Conservation (phyloP, 805 yeast species). For the Metschnikowia aberdeeniae region DNA sequence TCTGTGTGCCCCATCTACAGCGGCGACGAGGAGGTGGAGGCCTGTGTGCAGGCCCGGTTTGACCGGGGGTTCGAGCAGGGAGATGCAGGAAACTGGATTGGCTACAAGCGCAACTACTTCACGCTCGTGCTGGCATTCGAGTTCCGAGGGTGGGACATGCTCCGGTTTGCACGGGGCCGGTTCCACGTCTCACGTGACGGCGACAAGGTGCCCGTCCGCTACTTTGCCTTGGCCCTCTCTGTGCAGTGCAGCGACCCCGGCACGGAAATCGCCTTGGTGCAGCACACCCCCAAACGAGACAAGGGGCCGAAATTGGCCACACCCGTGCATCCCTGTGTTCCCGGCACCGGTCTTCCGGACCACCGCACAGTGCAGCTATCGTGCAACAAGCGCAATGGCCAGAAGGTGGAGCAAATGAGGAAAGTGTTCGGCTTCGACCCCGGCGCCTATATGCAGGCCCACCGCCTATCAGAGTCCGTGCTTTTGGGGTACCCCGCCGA, state of each 20-base stretch:
- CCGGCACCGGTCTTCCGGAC: slow-evolving; percentile 51
- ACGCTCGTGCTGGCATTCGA: slow-evolving; percentile 55
- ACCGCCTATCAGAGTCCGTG: not conserved
- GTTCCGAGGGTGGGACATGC: slow-evolving; percentile 18
- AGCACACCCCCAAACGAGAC: slow-evolving; percentile 72
- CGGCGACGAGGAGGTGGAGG: slow-evolving; percentile 1
- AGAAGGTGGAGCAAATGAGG: slow-evolving; percentile 46
- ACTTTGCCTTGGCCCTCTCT: slow-evolving; percentile 38
- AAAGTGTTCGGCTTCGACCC: slow-evolving; percentile 47
- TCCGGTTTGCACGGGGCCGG: slow-evolving; percentile 31
- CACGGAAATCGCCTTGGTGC: slow-evolving; percentile 47
- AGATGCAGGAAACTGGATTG: slow-evolving; percentile 46
- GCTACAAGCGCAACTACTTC: slow-evolving; percentile 65
- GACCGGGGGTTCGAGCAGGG: slow-evolving; percentile 24
- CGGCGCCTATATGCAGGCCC: not conserved
- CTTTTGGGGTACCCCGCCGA: slow-evolving; percentile 7
- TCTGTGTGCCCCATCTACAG: not conserved
- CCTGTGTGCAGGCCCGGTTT: slow-evolving; percentile 16
- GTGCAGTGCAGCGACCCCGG: slow-evolving; percentile 50
- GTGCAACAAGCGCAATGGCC: slow-evolving; percentile 54
- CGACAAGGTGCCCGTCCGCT: not conserved
- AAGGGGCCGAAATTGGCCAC: slow-evolving; percentile 67
- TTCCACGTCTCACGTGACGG: slow-evolving; percentile 1
- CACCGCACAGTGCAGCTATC: slow-evolving; percentile 55
- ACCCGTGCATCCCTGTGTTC: slow-evolving; percentile 53